Conservation (phyloP, 2,329 filamentous ascomycete genomes). For the Didymella pomorum region DNA sequence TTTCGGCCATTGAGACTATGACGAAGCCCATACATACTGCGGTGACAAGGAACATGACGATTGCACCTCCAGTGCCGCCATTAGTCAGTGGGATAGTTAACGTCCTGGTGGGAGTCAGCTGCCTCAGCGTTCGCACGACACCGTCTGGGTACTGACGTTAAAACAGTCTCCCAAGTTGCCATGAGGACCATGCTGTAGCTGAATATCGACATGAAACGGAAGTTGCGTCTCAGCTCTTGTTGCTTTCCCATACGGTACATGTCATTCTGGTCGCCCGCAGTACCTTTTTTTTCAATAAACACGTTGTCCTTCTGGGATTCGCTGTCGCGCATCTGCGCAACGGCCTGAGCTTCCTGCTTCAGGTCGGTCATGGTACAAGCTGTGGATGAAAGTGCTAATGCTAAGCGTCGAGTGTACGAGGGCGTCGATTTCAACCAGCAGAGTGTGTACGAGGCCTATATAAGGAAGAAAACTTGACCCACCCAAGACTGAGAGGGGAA, state of each 20-base stretch:
- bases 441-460: no score
- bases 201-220: slow-evolving; percentile 38
- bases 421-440: no score
- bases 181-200: slow-evolving; percentile 39
- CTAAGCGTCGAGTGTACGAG: no score
- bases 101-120: no score
- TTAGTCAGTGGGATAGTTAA: slow-evolving; percentile 32
- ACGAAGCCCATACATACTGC: slow-evolving; percentile 34
- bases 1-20: slow-evolving; percentile 40
- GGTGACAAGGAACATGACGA: slow-evolving; percentile 37
- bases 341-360: no score
- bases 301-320: no score
- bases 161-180: slow-evolving; percentile 38
- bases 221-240: slow-evolving; percentile 40
- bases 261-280: slow-evolving; percentile 17
- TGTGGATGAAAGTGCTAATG: no score
- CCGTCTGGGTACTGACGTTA: slow-evolving; percentile 23
- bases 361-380: no score
- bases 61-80: slow-evolving; percentile 38
- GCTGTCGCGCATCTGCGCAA: no score
- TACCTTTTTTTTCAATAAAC: not conserved
- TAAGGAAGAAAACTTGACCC: no score
- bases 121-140: no score
- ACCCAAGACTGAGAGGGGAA: no score
- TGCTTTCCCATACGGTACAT: slow-evolving; percentile 42